A percentile compares a stretch with the other conserved stretches of the same genome.
Conservation (phyloP, 2,329 filamentous ascomycete species). For the Fusarium nanum region DNA sequence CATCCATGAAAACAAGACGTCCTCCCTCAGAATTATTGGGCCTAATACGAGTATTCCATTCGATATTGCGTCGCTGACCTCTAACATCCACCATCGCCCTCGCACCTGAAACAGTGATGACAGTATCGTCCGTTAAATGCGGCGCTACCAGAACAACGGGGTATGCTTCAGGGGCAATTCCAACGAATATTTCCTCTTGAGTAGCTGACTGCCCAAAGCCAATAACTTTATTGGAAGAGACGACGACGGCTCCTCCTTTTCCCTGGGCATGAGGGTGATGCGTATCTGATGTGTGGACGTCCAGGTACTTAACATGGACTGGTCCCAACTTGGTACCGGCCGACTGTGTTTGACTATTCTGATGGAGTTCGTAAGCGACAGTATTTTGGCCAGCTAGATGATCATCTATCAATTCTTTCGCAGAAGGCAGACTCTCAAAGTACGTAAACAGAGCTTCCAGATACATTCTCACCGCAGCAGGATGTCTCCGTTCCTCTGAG, state of each 20-base stretch:
- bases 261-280: constrained; percentile 43
- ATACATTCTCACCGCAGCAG: constrained; percentile 47
- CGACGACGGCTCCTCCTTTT: constrained; percentile 44
- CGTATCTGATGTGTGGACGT: constrained; percentile 43
- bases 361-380: constrained; percentile 43
- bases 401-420: not conserved
- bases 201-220: constrained; percentile 53
- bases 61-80: constrained; percentile 48
- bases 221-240: constrained; percentile 51
- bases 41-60: constrained; percentile 26
- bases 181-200: constrained; percentile 53
- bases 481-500: constrained; percentile 48
- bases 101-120: constrained; percentile 46
- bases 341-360: not conserved
- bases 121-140: constrained; percentile 43
- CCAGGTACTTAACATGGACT: constrained; percentile 30
- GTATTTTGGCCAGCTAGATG: not conserved
- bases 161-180: constrained; percentile 51
- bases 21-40: constrained; percentile 31
- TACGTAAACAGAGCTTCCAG: constrained; percentile 48
- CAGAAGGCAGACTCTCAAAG: constrained; percentile 37
- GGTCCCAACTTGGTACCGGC: constrained; percentile 14
- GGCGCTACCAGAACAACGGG: constrained; percentile 51
- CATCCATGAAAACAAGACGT: constrained; percentile 53
- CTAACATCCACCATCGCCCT: constrained; percentile 47